Percentiles rank a stretch among this genome's conserved stretches.
Conservation (phyloP, 768 basidiomycete genomes). For the Exsudoporus frostii region DNA sequence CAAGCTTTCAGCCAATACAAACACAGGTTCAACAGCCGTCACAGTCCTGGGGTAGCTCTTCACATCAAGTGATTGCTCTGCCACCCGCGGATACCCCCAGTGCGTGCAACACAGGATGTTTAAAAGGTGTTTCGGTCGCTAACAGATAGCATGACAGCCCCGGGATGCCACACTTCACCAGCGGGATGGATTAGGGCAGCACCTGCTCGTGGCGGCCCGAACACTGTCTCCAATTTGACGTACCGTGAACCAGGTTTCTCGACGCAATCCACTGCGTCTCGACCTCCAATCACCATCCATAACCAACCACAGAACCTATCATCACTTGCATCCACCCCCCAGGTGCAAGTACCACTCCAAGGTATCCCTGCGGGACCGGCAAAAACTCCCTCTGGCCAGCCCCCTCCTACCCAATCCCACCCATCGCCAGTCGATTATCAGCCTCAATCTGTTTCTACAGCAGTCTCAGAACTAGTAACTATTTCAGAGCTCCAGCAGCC, state of each 20-base stretch:
- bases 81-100: background rate
- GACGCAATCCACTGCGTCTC: background rate
- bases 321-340: background rate
- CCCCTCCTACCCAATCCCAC: background rate
- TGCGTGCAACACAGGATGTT: background rate
- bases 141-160: background rate
- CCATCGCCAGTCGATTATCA: background rate
- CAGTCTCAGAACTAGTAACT: background rate
- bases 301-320: constrained; percentile 1
- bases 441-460: background rate
- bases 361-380: background rate
- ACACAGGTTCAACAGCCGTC: constrained; percentile 4
- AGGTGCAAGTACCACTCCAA: constrained; percentile 4
- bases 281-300: background rate
- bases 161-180: constrained; percentile 2
- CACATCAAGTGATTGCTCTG: background rate
- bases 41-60: constrained; percentile 10
- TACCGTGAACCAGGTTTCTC: background rate
- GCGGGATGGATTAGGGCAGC: background rate
- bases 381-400: background rate
- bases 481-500: background rate
- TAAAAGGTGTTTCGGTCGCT: background rate
- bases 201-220: background rate
- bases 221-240: background rate
- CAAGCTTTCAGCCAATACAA: constrained; percentile 5